These are phyloP conservation scores for Calamus simplicifolius DNA, from an alignment of 176 grass and related monocot genomes.

Conservation along the genomic window DNA sequence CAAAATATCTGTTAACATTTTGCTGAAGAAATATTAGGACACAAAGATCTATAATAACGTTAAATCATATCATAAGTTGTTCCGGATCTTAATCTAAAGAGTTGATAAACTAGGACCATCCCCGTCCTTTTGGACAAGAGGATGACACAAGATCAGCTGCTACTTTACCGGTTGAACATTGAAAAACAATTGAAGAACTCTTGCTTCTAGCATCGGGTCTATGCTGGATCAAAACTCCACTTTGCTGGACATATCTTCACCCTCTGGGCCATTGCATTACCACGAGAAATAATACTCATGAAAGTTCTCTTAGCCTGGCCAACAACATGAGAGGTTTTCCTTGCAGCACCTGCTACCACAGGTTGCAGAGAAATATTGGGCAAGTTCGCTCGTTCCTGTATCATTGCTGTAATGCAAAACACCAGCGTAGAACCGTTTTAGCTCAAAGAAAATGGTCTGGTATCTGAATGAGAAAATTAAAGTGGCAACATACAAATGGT, in stretches of 20 bases:
- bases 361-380: conserved; percentile 33
- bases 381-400: conserved; percentile 54
- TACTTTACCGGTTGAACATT: too few species aligned
- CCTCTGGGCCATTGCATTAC: not conserved
- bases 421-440: not conserved
- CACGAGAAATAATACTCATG: conserved; percentile 24
- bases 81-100: too few species aligned
- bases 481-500: conserved; percentile 44
- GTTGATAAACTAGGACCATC: too few species aligned
- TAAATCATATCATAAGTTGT: too few species aligned
- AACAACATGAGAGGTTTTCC: conserved; percentile 35
- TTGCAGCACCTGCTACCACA: conserved; percentile 34
- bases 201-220: too few species aligned
- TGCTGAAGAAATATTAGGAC: too few species aligned
- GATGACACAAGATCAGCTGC: too few species aligned
- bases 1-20: too few species aligned
- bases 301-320: conserved; percentile 25
- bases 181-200: too few species aligned
- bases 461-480: too few species aligned
- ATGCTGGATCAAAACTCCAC: conserved; percentile 5
- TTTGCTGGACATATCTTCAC: conserved; percentile 6
- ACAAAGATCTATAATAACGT: too few species aligned
- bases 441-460: not conserved
- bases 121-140: too few species aligned
- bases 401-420: conserved; percentile 33